Evolutionary conservation across 331 rosid species (phyloP), one percentile per base, ranked within the genome.

Genomic region (Malus hybrid): DNA sequence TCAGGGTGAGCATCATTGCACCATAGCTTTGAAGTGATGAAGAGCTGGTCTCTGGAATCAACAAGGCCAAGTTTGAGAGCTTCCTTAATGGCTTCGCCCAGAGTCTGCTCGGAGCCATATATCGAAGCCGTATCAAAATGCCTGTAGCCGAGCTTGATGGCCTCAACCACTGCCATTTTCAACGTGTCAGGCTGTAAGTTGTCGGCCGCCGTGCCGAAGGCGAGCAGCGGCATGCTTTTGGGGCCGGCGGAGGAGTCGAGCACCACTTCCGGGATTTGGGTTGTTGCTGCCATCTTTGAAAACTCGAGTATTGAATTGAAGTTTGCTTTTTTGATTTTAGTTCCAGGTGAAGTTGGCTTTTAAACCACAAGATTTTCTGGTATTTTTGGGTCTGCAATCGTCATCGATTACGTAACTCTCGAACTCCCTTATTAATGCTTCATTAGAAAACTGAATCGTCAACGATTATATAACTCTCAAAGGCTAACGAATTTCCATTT

Each of bases 61-160:
- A 88, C 61, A 0, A 88, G 77, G 24, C 90, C 87, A 19, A 80
- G 79, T 6, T 66, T 29, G 30, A 82, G 80, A 10, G 88, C 87
- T 74, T 86, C 82, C 2, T 57, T 68, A 15, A 88, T 36, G 67
- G 84, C 92, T 66, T 88, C 90, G 0, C 90, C 88, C 0, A 90
- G 84, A 50, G 85, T 83, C 30, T 78, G 80, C 61, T 87, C 92
- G 0, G 90, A 86, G 15, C 88, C 87, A 78, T 90, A 90, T 0
- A 84, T 71, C 14, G 87, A 39, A 39, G 96, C 91, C 4, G 92
- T 86, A 15, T 88, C 92, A 30, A 90, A 86, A 64, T 90, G 92
- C 10, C 89, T 70, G 76, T 90, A 90, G 3, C 92, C 92, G 2
- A 82, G 77, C 50, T 58, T 84, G 22, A 88, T 78, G 48, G 92